Evolutionary conservation across 2,329 filamentous ascomycete genomes (phyloP), one percentile per base, ranked within the genome.

Genomic region (Diaporthe batatas): DNA sequence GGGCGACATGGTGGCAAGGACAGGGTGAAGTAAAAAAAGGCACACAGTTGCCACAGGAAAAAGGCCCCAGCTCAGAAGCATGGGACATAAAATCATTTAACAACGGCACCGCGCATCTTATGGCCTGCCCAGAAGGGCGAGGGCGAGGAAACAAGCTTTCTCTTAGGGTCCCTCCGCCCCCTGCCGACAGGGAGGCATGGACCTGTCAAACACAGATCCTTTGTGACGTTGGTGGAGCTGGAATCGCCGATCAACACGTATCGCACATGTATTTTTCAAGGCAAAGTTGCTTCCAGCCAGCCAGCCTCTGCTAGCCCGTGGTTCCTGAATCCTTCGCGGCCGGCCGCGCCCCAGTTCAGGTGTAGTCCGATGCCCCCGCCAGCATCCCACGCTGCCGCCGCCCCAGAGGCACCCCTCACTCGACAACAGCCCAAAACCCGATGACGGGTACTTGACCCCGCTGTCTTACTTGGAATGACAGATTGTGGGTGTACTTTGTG

Each of bases 311-410:
- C 59, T 65, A 65, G 59, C 29, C 25, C 10, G 29, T 65, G 59
- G 59, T 49, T 65, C 59, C 59, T 65, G 59, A 34, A 65, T 65
- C 59, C 59, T 65, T 65, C 59, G 59, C 42, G 59, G 21, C 29
- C n/a, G 21, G 10, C 21, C 16, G 11, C 12, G 59, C 29, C 39
- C 42, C 34, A 21, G 59, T 65, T 47, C 36, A 29, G 59, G 59
- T 65, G 25, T 65, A 51, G 42, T 29, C 42, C 44, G 11, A 7
- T 47, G 39, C 29, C 59, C 59, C 59, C 59, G 21, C 25, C 39
- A 44, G 58, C 57, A 65, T 65, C 59, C 59, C 44, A 51, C 42
- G 59, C 59, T 36, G 44, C 44, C 44, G 59, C 25, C 44, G 10
- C 25, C 11, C 14, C 25, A 7, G 18, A 16, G 21, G n/a, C 42